A percentile compares a stretch with the other conserved stretches of the same genome.
These are phyloP conservation scores for Diaporthe longicolla DNA, from an alignment of 2,329 filamentous ascomycete species.

Conservation along the genomic window DNA sequence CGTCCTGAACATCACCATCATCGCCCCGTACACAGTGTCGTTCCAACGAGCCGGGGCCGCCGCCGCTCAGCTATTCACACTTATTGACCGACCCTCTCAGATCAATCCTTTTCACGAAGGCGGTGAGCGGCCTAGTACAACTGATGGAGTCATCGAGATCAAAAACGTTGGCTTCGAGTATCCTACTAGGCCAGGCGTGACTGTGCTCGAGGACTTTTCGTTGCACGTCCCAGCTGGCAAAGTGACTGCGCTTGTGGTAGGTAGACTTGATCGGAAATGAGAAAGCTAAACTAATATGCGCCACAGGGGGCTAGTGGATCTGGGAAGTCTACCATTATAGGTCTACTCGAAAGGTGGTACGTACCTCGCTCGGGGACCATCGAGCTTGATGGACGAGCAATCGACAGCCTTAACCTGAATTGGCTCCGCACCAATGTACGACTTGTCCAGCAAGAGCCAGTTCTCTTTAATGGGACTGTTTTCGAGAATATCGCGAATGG, in stretches of 20 bases:
- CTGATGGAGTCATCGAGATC: not conserved
- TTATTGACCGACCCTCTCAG: not conserved
- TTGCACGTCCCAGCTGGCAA: constrained; percentile 6
- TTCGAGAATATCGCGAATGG: constrained; percentile 67
- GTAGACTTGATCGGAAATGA: not conserved
- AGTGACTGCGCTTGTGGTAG: constrained; percentile 17
- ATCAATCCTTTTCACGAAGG: constrained; percentile 8
- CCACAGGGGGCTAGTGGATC: constrained; percentile 65
- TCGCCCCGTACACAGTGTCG: not conserved
- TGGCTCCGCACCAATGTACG: constrained; percentile 51
- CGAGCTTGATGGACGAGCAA: constrained; percentile 47
- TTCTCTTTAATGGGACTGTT: constrained; percentile 58
- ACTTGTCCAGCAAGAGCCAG: constrained; percentile 55
- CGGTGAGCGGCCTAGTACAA: not conserved
- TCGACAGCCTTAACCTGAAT: constrained; percentile 48
- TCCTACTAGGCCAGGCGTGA: not conserved
- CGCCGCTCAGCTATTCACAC: constrained; percentile 9
- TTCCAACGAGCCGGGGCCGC: constrained; percentile 1
- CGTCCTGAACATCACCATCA: not conserved
- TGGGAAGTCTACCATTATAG: constrained; percentile 56
- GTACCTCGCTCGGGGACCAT: constrained; percentile 46
- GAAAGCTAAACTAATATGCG: not conserved
- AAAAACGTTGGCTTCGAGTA: constrained; percentile 3
- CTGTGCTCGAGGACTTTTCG: constrained; percentile 22
- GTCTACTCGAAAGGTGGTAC: constrained; percentile 71